Conservation (phyloP, 228 moss, liverwort and hornwort genomes). For the Sphagnum magellanicum region DNA sequence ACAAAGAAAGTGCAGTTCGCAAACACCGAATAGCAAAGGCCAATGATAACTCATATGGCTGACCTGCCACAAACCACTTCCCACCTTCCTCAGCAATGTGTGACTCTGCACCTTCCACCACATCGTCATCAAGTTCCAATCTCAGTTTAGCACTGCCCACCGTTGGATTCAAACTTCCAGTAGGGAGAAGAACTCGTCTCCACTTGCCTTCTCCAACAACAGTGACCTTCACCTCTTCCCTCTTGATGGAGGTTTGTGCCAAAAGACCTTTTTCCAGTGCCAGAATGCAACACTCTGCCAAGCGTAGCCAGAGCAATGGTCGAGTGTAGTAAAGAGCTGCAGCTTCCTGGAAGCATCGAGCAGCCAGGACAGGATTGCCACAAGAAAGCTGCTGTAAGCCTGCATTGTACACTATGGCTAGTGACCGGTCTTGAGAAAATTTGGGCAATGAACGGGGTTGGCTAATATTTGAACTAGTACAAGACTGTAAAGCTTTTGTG, state of each 20-base stretch:
- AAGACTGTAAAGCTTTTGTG: slow-evolving; percentile 57
- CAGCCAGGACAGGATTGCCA: slow-evolving; percentile 67
- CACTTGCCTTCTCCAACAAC: slow-evolving; percentile 78
- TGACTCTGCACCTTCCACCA: slow-evolving; percentile 14
- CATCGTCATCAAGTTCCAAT: slow-evolving; percentile 33
- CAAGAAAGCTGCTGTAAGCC: slow-evolving; percentile 78
- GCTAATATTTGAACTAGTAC: slow-evolving; percentile 26
- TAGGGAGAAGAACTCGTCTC: slow-evolving; percentile 63
- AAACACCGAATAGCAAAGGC: slow-evolving; percentile 70
- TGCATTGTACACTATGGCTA: slow-evolving; percentile 69
- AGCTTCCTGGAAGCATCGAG: slow-evolving; percentile 80
- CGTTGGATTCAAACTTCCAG: slow-evolving; percentile 63
- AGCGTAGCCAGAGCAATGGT: slow-evolving; percentile 78
- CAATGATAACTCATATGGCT: slow-evolving; percentile 65
- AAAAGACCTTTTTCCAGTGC: slow-evolving; percentile 71
- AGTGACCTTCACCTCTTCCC: slow-evolving; percentile 56
- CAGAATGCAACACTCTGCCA: slow-evolving; percentile 79
- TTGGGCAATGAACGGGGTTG: slow-evolving; percentile 43
- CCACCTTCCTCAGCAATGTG: slow-evolving; percentile 23
- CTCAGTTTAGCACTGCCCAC: slow-evolving; percentile 17
- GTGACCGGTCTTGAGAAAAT: slow-evolving; percentile 76
- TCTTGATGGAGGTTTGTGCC: slow-evolving; percentile 32
- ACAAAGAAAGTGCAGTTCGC: slow-evolving; percentile 45
- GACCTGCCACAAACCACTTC: slow-evolving; percentile 31
- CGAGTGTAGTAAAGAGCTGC: slow-evolving; percentile 69